phyloP scores from a whole-genome alignment of 148 eudicot species.

The Rhododendron ferrugineum region DNA sequence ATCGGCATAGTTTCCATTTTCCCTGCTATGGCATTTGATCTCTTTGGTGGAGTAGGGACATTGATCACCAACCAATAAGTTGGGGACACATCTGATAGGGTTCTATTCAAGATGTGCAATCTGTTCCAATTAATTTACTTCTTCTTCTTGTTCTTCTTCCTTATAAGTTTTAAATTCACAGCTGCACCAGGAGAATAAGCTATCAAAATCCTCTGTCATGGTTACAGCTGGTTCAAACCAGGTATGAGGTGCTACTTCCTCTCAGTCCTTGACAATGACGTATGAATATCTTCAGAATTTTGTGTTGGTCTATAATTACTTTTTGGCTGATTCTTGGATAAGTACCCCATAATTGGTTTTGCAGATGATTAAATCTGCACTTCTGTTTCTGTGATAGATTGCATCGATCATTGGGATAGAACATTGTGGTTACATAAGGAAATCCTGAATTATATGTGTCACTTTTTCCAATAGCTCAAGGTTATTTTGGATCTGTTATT shows the following conservation, averaged over 20 bases:
- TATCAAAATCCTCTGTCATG: constrained; percentile 22
- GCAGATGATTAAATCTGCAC: background rate
- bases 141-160: background rate
- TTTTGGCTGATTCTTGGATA: background rate
- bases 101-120: background rate
- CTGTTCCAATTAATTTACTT: background rate
- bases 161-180: constrained; percentile 1
- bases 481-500: background rate
- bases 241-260: constrained; percentile 10
- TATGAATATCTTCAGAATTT: background rate
- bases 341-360: background rate
- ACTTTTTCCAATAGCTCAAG: background rate
- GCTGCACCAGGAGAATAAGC: constrained; percentile 27
- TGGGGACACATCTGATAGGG: background rate
- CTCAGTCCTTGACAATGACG: background rate
- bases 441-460: background rate
- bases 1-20: background rate
- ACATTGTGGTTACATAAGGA: background rate
- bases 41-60: no score
- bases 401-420: background rate
- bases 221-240: constrained; percentile 38
- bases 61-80: background rate
- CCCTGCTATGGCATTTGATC: background rate
- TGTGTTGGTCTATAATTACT: background rate
- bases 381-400: background rate